Evolutionary conservation across 148 eudicot genomes (phyloP).

Genomic region (Spergularia marina): DNA sequence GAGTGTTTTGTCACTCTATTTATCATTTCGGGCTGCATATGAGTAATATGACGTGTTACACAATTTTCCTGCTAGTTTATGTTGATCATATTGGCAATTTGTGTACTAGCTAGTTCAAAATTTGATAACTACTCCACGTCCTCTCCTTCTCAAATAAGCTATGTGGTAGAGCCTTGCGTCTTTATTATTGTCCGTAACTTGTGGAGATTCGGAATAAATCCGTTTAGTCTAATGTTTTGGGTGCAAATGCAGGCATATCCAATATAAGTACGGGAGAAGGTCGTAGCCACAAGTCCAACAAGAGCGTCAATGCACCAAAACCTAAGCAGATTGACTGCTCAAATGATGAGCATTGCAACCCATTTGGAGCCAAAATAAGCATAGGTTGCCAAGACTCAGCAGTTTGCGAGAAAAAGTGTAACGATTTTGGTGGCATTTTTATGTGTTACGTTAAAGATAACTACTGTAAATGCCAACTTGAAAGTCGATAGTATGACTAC

Average conservation of each 20-base stretch:
- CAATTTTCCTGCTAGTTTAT: too few species aligned
- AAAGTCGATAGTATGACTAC: background rate
- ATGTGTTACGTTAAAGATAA: conserved; percentile 1
- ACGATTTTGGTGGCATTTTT: conserved; percentile 20
- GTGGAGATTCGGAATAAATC: background rate
- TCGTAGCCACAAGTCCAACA: conserved; percentile 3
- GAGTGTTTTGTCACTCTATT: too few species aligned
- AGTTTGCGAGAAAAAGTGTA: conserved; percentile 15
- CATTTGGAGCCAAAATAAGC: conserved; percentile 18
- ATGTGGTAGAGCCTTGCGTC: too few species aligned
- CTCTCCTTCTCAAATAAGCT: too few species aligned
- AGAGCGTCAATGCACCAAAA: too few species aligned
- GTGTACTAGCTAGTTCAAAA: too few species aligned
- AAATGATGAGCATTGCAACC: conserved; percentile 15
- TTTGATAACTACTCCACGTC: too few species aligned
- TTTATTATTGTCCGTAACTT: too few species aligned
- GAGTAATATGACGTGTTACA: too few species aligned
- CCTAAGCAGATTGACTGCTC: conserved; percentile 8
- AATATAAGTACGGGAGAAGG: conserved; percentile 7
- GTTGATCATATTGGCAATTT: too few species aligned
- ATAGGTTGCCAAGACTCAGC: conserved; percentile 14
- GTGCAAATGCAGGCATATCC: background rate
- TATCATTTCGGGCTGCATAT: too few species aligned
- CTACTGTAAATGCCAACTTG: conserved; percentile 21
- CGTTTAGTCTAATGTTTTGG: background rate